Base-by-base conservation (phyloP, 768 basidiomycete species). In the Lactifluus hygrophoroides region DNA sequence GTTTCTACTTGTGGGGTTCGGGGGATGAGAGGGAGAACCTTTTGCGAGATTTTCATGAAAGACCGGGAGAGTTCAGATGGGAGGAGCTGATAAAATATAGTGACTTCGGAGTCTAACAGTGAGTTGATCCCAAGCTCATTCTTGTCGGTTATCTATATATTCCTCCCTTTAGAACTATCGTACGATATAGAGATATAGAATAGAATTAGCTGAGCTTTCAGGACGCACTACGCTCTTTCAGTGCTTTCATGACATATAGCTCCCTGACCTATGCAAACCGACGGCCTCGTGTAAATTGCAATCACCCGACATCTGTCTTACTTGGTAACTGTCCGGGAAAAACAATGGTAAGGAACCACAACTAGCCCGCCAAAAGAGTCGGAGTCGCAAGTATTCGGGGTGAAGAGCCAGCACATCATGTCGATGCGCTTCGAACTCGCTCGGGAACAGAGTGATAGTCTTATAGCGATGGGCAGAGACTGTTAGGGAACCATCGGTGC, bases 21-120 rank as follows among this genome's bases (percentile, higher is more conserved):
- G 62, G 66, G 61, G 63, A 65, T 65, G 76, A 79, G 49, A 74
- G 80, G 17, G 75, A 77, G 59, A 69, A 74, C 45, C 70, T 91
- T 51, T 68, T 94, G 67, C 76, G 72, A 63, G 76, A 73, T 44
- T 95, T 97, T 70, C 88, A 94, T 67, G 84, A 91, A 66, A 76
- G 74, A 30, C 91, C 92, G 2, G 75, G 78, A 37, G 76, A 85
- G 51, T 97, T 96, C 72, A 79, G 81, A 62, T 94, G 92, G 90
- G 79, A 90, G 63, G 81, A 86, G 46, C 70, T 96, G 66, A 66
- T 96, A 57, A 79, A 83, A 68, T 75, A 78, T 56, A 66, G 64
- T 17, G 65, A 60, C 42, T 25, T 59, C 30, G 48, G 58, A 23
- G 21, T 55, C 17, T 60, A 56, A 47, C 13, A 1, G 54, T 38